Evolutionary conservation across 2,329 filamentous ascomycete species (phyloP).

Genomic region (Colletotrichum neosansevieriae): DNA sequence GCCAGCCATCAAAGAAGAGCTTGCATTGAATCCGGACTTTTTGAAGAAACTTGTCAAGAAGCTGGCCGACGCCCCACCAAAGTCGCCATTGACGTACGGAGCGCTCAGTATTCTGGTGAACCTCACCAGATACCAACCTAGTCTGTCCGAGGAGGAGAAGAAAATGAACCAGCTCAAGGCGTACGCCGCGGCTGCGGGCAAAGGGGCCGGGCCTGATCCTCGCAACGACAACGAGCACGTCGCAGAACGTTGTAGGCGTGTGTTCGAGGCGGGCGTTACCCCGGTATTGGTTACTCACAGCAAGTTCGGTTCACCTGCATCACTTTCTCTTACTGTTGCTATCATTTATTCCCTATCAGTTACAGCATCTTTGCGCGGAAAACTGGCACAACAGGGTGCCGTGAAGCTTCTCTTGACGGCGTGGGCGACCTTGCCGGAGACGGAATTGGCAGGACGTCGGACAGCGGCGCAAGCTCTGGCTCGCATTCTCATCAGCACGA

Average conservation of each 20-base stretch:
- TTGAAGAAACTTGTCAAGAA: constrained; percentile 76
- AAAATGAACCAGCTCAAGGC: constrained; percentile 92
- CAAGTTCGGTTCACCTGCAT: constrained; percentile 77
- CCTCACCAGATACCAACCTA: constrained; percentile 83
- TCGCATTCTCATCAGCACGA: constrained; percentile 87
- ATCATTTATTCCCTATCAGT: constrained; percentile 84
- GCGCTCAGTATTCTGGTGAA: constrained; percentile 88
- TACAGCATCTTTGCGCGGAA: constrained; percentile 78
- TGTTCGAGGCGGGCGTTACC: constrained; percentile 84
- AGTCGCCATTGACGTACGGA: constrained; percentile 83
- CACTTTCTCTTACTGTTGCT: constrained; percentile 78
- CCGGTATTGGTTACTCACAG: constrained; percentile 82
- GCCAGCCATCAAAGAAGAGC: constrained; percentile 84
- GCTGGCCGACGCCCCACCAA: constrained; percentile 68
- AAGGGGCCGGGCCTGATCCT: constrained; percentile 69
- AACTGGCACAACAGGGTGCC: constrained; percentile 92
- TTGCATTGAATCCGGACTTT: constrained; percentile 76
- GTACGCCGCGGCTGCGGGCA: constrained; percentile 88
- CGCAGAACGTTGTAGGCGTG: constrained; percentile 77
- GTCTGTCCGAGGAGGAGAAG: constrained; percentile 88
- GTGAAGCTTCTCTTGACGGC: constrained; percentile 84
- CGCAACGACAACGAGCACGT: constrained; percentile 84
- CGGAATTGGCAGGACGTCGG: constrained; percentile 60
- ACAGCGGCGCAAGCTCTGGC: constrained; percentile 84
- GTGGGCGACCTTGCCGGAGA: constrained; percentile 71